Conservation (phyloP, 306 rosid species). For the Cucumis hystrix region DNA sequence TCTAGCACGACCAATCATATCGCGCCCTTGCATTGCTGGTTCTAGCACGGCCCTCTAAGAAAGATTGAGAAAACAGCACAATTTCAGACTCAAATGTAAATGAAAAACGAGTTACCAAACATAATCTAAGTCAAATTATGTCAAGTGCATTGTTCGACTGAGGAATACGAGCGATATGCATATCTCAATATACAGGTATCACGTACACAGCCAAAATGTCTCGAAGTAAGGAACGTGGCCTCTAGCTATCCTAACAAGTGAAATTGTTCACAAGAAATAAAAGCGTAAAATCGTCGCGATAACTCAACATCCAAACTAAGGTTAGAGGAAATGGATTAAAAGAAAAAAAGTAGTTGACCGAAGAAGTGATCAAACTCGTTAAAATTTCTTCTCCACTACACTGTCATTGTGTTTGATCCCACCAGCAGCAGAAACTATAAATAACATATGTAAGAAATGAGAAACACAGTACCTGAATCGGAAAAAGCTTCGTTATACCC, state of each 20-base stretch:
- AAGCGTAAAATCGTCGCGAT: neutral
- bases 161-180: neutral
- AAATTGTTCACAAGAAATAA: neutral
- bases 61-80: neutral
- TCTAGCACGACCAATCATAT: slow-evolving; percentile 97
- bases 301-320: neutral
- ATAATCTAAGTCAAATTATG: neutral
- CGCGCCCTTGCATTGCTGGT: slow-evolving; percentile 98
- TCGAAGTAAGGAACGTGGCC: neutral
- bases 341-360: neutral
- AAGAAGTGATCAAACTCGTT: neutral
- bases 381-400: neutral
- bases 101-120: neutral
- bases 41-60: slow-evolving; percentile 80
- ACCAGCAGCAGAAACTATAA: neutral
- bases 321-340: neutral
- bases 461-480: slow-evolving; percentile 55
- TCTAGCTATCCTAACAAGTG: neutral
- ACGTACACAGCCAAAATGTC: neutral
- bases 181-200: neutral
- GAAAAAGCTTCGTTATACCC: slow-evolving; percentile 79
- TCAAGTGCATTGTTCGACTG: neutral
- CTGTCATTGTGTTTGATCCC: neutral
- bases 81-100: neutral
- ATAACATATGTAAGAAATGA: neutral